Evolutionary conservation across 2,329 filamentous ascomycete genomes (phyloP), one percentile per base, ranked within the genome.

Genomic region (Fonsecaea nubica): DNA sequence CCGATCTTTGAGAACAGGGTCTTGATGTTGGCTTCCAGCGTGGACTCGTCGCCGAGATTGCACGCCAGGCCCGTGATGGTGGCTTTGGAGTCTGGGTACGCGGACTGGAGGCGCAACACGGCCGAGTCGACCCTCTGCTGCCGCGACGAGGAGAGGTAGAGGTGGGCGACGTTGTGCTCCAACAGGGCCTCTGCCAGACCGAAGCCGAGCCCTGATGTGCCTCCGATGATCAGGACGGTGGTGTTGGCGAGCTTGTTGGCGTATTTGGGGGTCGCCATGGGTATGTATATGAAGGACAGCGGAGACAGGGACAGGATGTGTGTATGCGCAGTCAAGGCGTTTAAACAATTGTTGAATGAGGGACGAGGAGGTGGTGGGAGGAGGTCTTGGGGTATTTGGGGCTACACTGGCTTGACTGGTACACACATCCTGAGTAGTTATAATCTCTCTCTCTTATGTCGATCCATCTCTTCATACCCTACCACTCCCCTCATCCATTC

Each of bases 141-240:
- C 6, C 64, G 68, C 2, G 66, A 85, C 0, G 81, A 82, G 3
- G 83, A 80, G 71, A 86, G 79, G 45, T 79, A 80, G 33, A 87
- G 77, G 40, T 76, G 74, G 59, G 80, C 80, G 15, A 64, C 68
- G 68, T 81, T 81, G 69, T 82, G 75, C 68, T 85, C 84, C 63
- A 86, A 72, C 50, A 77, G 75, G 1, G 82, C 82, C 79, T 85
- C 81, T 62, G 84, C 84, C 13, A 84, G 81, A 65, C 75, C 76
- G 72, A 80, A 86, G 45, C 85, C 85, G 45, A 87, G 81, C 62
- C 85, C 85, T 53, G 80, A 78, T 52, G 81, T 82, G 48, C 83
- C 84, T 32, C 85, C 85, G 35, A 86, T 77, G 69, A 87, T 75
- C 62, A 87, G 79, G 62, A 86, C 75, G 48, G 79, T 79, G n/a